Evolutionary conservation across 2,329 filamentous ascomycete genomes (phyloP), one percentile per base, ranked within the genome.

Genomic region (Stylonectria norvegica): DNA sequence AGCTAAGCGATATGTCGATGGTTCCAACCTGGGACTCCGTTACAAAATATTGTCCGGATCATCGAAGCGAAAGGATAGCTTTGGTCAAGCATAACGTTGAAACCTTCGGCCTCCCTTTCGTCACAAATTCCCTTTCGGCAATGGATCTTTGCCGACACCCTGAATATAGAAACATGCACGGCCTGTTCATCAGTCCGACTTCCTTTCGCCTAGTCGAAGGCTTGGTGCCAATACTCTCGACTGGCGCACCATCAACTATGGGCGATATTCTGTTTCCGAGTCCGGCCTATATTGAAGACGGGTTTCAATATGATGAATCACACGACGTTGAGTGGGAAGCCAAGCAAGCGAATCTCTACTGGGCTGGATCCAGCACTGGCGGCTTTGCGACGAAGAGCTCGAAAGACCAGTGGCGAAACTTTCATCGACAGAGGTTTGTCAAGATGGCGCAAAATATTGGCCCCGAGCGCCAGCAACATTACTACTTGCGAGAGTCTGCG

Each of bases 281-380:
- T 31, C 66, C 75, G 0, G 68, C 69, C 1, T 79, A 79, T 43
- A 50, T 66, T n/a, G 61, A 68, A 42, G 12, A 57, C 2, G 59
- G 67, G 29, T 68, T 72, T 20, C 44, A 50, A 4, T 79, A 78
- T 48, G 54, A 67, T 3, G 51, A 58, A 0, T 20, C 43, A 0
- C 33, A 61, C 3, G 76, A 79, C 42, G 27, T 67, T 0, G 52
- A 59, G 0, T 81, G 76, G 75, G 56, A 70, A 1, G 33, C 61
- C 5, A 82, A 81, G 49, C 48, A 48, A 2, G 69, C 72, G 23
- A 69, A 67, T 3, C 51, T 80, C 0, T 81, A 80, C 53, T 81
- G 78, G 78, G 68, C 71, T 0, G 78, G 78, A 0, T 76, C 71
- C 0, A 77, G 67, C 0, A 79, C 76, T 0, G 78, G 76, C 3